phyloP scores from a whole-genome alignment of 331 rosid species.

The Stylosanthes scabra region DNA sequence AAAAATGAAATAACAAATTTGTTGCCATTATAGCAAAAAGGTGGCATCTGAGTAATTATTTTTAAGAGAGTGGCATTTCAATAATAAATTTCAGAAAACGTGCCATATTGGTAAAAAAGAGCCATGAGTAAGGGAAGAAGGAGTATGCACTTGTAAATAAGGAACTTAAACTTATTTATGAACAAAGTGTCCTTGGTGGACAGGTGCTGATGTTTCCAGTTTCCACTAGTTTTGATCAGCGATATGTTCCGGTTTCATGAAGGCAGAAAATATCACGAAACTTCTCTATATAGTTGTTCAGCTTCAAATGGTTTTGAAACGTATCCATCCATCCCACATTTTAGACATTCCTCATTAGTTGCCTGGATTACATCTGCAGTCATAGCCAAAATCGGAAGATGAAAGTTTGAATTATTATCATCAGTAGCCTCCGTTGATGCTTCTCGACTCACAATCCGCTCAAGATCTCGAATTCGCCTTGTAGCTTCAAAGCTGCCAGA shows the following conservation, averaged over 20 bases:
- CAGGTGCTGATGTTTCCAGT: slow-evolving; percentile 36
- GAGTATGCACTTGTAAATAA: too few species aligned
- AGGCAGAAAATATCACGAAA: slow-evolving; percentile 60
- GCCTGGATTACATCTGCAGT: slow-evolving; percentile 94
- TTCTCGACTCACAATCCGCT: slow-evolving; percentile 10
- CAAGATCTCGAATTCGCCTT: slow-evolving; percentile 23
- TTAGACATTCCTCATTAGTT: slow-evolving; percentile 71
- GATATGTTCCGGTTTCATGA: slow-evolving; percentile 41
- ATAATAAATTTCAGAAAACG: not conserved
- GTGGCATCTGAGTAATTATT: too few species aligned
- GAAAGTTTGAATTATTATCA: slow-evolving; percentile 49
- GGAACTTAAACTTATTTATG: slow-evolving; percentile 54
- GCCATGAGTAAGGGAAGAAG: too few species aligned
- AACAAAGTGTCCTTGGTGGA: slow-evolving; percentile 43
- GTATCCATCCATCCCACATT: slow-evolving; percentile 85
- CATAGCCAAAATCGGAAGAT: slow-evolving; percentile 88
- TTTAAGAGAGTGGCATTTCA: too few species aligned
- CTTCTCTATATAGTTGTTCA: slow-evolving; percentile 83
- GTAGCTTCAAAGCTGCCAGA: slow-evolving; percentile 41
- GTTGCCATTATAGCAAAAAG: too few species aligned
- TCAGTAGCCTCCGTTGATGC: slow-evolving; percentile 30
- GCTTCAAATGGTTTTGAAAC: slow-evolving; percentile 96
- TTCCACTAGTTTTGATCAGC: slow-evolving; percentile 36
- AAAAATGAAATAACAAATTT: too few species aligned
- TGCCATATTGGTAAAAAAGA: too few species aligned